phyloP scores from a whole-genome alignment of 2,329 filamentous ascomycete species.

The Neophaeococcomyces mojaviensis region DNA sequence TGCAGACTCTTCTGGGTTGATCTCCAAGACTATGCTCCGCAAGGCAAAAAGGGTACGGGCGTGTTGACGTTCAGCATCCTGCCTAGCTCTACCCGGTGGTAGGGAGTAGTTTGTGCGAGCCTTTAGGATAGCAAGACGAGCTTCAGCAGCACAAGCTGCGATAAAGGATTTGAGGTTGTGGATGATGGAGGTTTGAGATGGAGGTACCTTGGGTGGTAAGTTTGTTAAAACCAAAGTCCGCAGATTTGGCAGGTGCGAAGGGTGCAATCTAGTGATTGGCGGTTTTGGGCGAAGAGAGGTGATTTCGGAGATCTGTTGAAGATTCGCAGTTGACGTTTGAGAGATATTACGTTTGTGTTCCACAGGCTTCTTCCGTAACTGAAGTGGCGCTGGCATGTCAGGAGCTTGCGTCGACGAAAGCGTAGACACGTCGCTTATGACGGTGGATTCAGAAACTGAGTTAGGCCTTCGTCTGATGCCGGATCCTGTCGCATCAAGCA shows the following conservation, averaged over 20 bases:
- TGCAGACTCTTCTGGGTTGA: slow-evolving; percentile 29
- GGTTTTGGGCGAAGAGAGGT: neutral
- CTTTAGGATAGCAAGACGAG: slow-evolving; percentile 44
- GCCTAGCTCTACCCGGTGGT: slow-evolving; percentile 48
- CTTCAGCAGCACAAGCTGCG: slow-evolving; percentile 49
- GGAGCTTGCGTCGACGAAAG: neutral
- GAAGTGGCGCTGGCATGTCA: slow-evolving; percentile 1
- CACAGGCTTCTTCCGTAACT: neutral
- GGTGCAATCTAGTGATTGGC: slow-evolving; percentile 35
- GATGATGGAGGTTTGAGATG: slow-evolving; percentile 33
- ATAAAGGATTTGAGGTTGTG: slow-evolving; percentile 47
- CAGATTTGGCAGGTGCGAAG: slow-evolving; percentile 48
- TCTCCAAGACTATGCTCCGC: slow-evolving; percentile 49
- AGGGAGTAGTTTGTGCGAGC: slow-evolving; percentile 51
- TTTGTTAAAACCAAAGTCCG: slow-evolving; percentile 50
- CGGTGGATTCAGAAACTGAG: neutral
- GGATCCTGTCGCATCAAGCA: slow-evolving; percentile 19
- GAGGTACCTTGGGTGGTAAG: slow-evolving; percentile 41
- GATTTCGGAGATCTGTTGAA: neutral
- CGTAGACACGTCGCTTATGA: neutral
- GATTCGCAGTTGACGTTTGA: neutral
- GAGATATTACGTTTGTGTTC: neutral
- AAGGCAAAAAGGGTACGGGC: slow-evolving; percentile 49
- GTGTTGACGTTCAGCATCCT: slow-evolving; percentile 41
- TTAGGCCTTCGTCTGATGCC: slow-evolving; percentile 1